Evolutionary conservation across 768 basidiomycete genomes (phyloP).

Genomic region (Mycena galericulata): DNA sequence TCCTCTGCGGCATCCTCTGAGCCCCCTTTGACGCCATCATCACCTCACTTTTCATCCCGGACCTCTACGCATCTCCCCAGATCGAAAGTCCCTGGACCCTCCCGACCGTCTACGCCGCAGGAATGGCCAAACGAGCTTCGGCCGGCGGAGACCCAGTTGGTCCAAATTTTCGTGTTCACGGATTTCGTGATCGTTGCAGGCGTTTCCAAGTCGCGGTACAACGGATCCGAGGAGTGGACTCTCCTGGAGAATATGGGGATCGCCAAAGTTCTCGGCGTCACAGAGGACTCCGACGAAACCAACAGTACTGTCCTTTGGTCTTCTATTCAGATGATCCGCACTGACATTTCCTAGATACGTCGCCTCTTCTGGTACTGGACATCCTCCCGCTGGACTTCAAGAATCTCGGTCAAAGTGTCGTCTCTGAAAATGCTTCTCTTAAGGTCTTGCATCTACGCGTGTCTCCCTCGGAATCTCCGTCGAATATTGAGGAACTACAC

Average conservation of each 20-base stretch:
- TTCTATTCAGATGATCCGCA: not conserved
- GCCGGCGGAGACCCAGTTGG: constrained; percentile 3
- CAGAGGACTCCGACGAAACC: constrained; percentile 7
- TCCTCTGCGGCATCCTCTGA: constrained; percentile 23
- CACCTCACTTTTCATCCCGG: constrained; percentile 18
- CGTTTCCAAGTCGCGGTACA: constrained; percentile 12
- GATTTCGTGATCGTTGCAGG: constrained; percentile 28
- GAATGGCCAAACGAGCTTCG: not conserved
- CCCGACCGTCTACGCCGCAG: not conserved
- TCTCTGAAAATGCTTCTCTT: constrained; percentile 20
- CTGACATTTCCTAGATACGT: constrained; percentile 17
- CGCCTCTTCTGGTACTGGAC: constrained; percentile 26
- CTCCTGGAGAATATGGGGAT: constrained; percentile 24
- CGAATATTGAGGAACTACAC: constrained; percentile 20
- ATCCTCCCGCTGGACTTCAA: constrained; percentile 28
- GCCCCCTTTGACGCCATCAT: constrained; percentile 20
- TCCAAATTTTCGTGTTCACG: constrained; percentile 33
- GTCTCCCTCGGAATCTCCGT: constrained; percentile 1
- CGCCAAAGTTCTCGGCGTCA: constrained; percentile 19
- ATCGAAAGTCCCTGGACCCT: not conserved
- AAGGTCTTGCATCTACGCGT: constrained; percentile 29
- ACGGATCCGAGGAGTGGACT: constrained; percentile 29
- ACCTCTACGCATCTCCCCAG: not conserved
- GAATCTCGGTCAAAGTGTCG: constrained; percentile 12
- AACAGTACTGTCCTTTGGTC: not conserved